Conservation (phyloP, 2,329 filamentous ascomycete species). For the Epichloe gansuensis region DNA sequence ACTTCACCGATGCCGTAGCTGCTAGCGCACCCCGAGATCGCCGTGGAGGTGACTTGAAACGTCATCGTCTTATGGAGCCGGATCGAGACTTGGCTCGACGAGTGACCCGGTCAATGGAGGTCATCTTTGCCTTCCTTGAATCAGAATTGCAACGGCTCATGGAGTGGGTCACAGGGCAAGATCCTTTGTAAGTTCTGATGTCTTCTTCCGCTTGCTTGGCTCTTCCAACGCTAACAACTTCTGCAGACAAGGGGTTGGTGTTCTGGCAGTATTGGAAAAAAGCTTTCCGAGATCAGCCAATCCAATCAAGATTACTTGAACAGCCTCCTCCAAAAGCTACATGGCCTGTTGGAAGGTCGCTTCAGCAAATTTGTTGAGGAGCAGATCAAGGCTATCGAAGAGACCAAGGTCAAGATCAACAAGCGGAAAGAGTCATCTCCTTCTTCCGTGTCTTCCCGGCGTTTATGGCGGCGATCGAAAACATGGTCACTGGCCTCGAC, state of each 20-base stretch:
- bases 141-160: slow-evolving; percentile 67
- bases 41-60: slow-evolving; percentile 58
- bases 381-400: slow-evolving; percentile 89
- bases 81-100: slow-evolving; percentile 76
- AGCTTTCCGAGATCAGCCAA: slow-evolving; percentile 67
- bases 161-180: slow-evolving; percentile 69
- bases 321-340: slow-evolving; percentile 65
- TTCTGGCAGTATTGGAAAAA: slow-evolving; percentile 70
- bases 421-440: slow-evolving; percentile 90
- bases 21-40: slow-evolving; percentile 54
- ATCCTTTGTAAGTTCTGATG: slow-evolving; percentile 60
- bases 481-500: slow-evolving; percentile 56
- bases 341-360: slow-evolving; percentile 58
- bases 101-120: slow-evolving; percentile 79
- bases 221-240: slow-evolving; percentile 6
- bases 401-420: slow-evolving; percentile 98
- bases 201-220: neutral
- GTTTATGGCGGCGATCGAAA: slow-evolving; percentile 74
- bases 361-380: slow-evolving; percentile 89
- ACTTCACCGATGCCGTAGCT: slow-evolving; percentile 73
- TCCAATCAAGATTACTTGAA: slow-evolving; percentile 89
- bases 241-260: slow-evolving; percentile 71
- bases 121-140: slow-evolving; percentile 73
- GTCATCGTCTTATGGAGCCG: slow-evolving; percentile 72
- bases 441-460: slow-evolving; percentile 90